Evolutionary conservation across 306 rosid genomes (phyloP).

Genomic region (Arachis stenosperma): DNA sequence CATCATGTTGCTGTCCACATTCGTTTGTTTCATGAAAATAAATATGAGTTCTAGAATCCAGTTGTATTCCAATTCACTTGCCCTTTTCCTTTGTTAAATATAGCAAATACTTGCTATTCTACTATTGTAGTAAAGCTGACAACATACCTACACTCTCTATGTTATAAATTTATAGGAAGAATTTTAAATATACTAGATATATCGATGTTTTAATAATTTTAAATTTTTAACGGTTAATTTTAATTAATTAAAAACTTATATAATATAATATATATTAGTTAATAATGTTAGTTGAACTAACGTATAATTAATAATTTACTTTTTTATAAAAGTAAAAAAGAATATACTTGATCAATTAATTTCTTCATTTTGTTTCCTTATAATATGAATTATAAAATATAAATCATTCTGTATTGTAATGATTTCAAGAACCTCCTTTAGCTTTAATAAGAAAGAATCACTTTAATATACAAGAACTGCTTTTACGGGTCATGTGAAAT

Average conservation of each 20-base stretch:
- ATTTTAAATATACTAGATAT: no score
- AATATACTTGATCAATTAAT: no score
- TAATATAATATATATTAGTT: no score
- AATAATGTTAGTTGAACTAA: no score
- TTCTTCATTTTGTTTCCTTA: no score
- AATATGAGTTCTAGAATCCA: conserved; percentile 7
- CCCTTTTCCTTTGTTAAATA: neutral
- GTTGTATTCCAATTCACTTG: conserved; percentile 15
- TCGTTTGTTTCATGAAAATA: conserved; percentile 6
- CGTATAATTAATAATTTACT: no score
- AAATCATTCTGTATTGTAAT: neutral
- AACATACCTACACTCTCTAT: conserved; percentile 9
- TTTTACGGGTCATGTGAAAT: conserved; percentile 12
- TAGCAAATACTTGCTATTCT: conserved; percentile 7
- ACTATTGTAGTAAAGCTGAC: conserved; percentile 19
- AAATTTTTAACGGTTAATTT: no score
- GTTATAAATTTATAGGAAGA: neutral
- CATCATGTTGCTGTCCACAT: conserved; percentile 13
- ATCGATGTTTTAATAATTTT: no score
- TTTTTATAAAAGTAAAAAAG: no score
- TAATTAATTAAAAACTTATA: no score
- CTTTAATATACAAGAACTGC: neutral
- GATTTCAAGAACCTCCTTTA: neutral
- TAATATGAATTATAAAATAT: no score
- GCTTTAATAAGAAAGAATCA: neutral